phyloP scores from a whole-genome alignment of 2,329 filamentous ascomycete genomes.

The Dendrostoma leiphaemia region DNA sequence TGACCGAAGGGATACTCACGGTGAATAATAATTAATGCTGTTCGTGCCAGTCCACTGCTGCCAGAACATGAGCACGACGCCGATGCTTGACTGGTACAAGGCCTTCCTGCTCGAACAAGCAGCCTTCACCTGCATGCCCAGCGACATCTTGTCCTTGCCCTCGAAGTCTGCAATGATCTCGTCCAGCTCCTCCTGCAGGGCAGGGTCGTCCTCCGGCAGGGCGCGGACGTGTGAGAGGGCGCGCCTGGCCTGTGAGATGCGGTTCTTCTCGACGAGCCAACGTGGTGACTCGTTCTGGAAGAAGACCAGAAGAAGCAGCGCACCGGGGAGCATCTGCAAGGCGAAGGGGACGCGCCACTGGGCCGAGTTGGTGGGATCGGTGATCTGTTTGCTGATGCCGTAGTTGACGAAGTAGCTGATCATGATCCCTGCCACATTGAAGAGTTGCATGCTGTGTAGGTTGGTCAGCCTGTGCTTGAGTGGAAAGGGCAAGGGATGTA shows the following conservation, averaged over 20 bases:
- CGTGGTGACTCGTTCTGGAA: conserved; percentile 39
- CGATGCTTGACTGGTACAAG: conserved; percentile 31
- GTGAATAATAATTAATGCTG: conserved; percentile 58
- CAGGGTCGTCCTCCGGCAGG: conserved; percentile 49
- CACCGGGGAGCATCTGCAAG: conserved; percentile 39
- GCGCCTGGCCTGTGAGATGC: conserved; percentile 36
- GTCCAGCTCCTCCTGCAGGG: conserved; percentile 51
- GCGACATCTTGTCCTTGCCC: conserved; percentile 32
- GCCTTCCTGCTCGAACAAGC: conserved; percentile 46
- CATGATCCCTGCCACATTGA: conserved; percentile 19
- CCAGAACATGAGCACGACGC: conserved; percentile 13
- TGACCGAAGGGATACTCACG: conserved; percentile 22
- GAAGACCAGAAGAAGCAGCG: conserved; percentile 32
- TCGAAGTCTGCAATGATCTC: conserved; percentile 60
- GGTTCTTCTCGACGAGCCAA: conserved; percentile 33
- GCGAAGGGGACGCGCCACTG: conserved; percentile 42
- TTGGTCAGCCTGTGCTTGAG: neutral
- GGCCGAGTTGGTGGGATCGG: conserved; percentile 22
- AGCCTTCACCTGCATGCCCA: conserved; percentile 34
- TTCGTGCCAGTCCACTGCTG: conserved; percentile 50
- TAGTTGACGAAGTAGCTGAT: conserved; percentile 19
- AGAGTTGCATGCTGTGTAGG: conserved; percentile 14
- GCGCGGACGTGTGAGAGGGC: conserved; percentile 45
- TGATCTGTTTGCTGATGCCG: conserved; percentile 16
- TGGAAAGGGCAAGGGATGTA: neutral